Conservation (phyloP, 2,329 filamentous ascomycete species). For the Fusarium euwallaceae region DNA sequence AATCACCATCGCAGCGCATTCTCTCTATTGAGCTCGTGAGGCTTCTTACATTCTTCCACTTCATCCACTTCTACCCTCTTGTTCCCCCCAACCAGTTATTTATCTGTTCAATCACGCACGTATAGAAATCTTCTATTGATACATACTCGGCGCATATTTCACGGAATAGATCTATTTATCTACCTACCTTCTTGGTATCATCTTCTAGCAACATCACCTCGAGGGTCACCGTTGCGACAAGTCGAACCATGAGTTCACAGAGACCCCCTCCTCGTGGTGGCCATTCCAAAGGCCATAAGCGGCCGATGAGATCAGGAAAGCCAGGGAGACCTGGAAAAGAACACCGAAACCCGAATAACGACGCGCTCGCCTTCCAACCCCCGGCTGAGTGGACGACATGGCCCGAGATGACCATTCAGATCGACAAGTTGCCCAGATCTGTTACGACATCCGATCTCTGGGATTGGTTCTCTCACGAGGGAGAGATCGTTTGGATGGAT, state of each 20-base stretch:
- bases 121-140: not conserved
- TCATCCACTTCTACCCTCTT: not conserved
- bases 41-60: not conserved
- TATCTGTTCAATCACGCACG: not conserved
- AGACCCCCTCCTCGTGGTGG: not conserved
- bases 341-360: not conserved
- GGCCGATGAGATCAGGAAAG: not conserved
- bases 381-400: conserved; percentile 51
- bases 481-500: conserved; percentile 69
- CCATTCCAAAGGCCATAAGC: not conserved
- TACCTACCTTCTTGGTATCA: not conserved
- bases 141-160: not conserved
- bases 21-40: not conserved
- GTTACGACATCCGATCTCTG: conserved; percentile 62
- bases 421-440: conserved; percentile 52
- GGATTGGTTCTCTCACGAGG: conserved; percentile 64
- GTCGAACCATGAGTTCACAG: conserved; percentile 16
- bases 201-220: not conserved
- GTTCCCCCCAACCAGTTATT: not conserved
- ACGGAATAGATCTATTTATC: not conserved
- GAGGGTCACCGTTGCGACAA: not conserved
- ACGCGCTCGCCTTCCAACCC: not conserved
- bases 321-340: not conserved
- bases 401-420: conserved; percentile 49
- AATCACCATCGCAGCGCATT: conserved; percentile 23